phyloP scores from a whole-genome alignment of 2,329 filamentous ascomycete genomes.

The Seiridium unicorne region DNA sequence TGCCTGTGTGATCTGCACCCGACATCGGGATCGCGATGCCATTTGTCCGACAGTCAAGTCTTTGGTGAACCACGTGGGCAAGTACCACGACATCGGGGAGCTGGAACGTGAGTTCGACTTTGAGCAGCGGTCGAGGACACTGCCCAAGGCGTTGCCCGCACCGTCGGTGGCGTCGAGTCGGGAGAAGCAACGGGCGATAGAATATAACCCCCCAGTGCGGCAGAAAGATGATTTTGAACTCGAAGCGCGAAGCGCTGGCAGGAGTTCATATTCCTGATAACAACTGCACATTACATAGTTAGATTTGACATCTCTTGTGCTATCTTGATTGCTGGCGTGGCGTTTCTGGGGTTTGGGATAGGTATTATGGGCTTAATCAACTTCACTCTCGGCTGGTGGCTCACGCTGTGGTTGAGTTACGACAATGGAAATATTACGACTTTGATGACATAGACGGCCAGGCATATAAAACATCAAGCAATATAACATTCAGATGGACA shows the following conservation, averaged over 20 bases:
- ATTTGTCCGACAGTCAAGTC: slow-evolving; percentile 25
- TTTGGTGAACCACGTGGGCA: slow-evolving; percentile 29
- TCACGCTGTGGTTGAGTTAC: not conserved
- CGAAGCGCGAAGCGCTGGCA: not conserved
- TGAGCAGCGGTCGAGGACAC: not conserved
- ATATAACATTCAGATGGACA: too few species aligned
- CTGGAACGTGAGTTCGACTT: slow-evolving; percentile 15
- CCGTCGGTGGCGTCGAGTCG: not conserved
- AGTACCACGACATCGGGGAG: slow-evolving; percentile 13
- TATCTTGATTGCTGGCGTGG: not conserved
- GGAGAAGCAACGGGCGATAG: not conserved
- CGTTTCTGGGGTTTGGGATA: not conserved
- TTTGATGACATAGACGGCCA: not conserved
- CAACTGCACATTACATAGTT: not conserved
- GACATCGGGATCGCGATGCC: slow-evolving; percentile 23
- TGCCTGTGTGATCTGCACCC: slow-evolving; percentile 31
- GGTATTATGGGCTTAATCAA: not conserved
- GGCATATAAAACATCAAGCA: too few species aligned
- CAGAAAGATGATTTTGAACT: not conserved
- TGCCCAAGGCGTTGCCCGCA: not conserved
- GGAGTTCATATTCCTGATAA: not conserved
- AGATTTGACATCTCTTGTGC: not conserved
- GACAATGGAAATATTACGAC: not conserved
- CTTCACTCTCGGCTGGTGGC: not conserved
- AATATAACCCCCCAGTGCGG: not conserved